Base-by-base conservation (phyloP, 176 grass and related monocot genomes). In the Lolium perenne region DNA sequence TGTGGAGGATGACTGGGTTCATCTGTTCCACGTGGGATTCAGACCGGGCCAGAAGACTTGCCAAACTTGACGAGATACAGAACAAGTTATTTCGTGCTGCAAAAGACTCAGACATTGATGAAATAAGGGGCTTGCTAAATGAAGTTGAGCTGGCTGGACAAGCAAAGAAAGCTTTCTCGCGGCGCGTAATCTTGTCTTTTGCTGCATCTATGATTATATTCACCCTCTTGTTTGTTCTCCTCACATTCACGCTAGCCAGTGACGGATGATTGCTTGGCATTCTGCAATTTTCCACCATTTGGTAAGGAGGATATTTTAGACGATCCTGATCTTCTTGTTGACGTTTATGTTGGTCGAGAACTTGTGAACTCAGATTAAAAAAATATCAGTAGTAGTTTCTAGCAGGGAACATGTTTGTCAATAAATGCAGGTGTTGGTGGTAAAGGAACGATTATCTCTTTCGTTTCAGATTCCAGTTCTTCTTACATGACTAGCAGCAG, bases 1-100 rank as follows among this genome's bases (percentile, higher is more conserved):
- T 95, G 57, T 98, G 96, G 93, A 92, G 92, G 78, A 85, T 95
- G 84, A 95, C 90, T 2, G 35, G 86, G 32, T 95, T 95, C 87
- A 87, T 98, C 60, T 98, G 96, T 93, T 94, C 93, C 1, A 84
- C 78, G 1, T 79, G 76, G 50, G 93, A 92, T 62, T 57, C 47
- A 9, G 66, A 59, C 45, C 89, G 67, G 55, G 71, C 84, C n/a
- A 91, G 74, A 89, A 87, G 84, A 58, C 90, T 93, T 35, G 86
- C 86, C 56, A 95, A 95, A 66, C 89, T 98, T 1, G 90, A 95
- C 0, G 73, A 94, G 86, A 66, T 95, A 4, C 83, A 89, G 17
- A 89, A 61, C 86, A 92, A 86, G 62, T 57, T 95, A 56, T 55
- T 84, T 20, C 93, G 59, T 15, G 92, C 93, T 0, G 92, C 92